Evolutionary conservation across 352 stramenopile species (phyloP).

Genomic region (Phytopythium vexans): DNA sequence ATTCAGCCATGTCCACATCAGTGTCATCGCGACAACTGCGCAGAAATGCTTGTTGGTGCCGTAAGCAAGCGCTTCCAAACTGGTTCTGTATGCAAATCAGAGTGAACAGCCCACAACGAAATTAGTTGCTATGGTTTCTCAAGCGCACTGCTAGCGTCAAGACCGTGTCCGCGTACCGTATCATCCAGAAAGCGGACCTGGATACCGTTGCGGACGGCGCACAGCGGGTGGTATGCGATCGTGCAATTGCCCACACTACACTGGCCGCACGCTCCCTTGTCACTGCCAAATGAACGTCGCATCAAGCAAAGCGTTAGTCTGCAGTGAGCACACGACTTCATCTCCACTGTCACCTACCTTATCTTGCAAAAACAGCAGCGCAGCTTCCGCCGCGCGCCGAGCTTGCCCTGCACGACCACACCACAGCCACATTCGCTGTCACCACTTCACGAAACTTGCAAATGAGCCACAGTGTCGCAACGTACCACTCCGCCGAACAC

Average conservation of each 20-base stretch:
- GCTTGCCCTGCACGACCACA: constrained; percentile 31
- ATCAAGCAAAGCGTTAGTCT: too few species aligned
- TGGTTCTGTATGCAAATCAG: constrained; percentile 24
- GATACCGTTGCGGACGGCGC: constrained; percentile 55
- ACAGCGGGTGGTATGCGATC: constrained; percentile 71
- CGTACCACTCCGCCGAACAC: constrained; percentile 52
- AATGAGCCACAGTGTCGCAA: not conserved
- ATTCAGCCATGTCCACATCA: constrained; percentile 5
- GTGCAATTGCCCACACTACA: constrained; percentile 65
- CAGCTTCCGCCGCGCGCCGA: constrained; percentile 48
- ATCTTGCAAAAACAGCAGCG: constrained; percentile 79
- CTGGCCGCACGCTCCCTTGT: constrained; percentile 69
- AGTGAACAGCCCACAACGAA: not conserved
- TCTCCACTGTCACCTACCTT: constrained; percentile 13
- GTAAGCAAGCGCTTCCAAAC: constrained; percentile 61
- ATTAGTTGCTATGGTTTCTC: not conserved
- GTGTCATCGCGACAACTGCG: constrained; percentile 6
- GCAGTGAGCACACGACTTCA: not conserved
- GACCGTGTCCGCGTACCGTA: constrained; percentile 19
- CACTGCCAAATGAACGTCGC: constrained; percentile 24
- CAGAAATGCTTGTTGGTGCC: constrained; percentile 58
- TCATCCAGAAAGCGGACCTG: constrained; percentile 64
- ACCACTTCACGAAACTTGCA: not conserved
- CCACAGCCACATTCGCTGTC: not conserved
- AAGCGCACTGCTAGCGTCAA: not conserved